Evolutionary conservation across 495 filamentous ascomycete species (phyloP).

Genomic region (Lophium mytilinum): DNA sequence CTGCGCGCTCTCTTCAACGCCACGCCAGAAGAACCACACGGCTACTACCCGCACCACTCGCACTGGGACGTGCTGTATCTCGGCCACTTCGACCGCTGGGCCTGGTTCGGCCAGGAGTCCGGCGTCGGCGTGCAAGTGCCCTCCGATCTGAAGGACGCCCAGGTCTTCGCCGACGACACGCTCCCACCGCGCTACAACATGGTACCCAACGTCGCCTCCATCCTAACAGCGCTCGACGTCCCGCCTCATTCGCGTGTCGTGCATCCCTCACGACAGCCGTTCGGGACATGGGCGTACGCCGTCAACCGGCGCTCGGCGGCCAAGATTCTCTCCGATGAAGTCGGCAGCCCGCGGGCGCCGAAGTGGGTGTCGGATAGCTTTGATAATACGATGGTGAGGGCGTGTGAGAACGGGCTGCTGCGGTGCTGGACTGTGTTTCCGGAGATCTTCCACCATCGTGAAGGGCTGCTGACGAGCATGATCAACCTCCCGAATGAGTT

Average conservation of each 20-base stretch:
- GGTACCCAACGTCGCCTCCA: constrained; percentile 13
- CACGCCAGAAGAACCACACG: neutral
- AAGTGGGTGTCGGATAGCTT: constrained; percentile 10
- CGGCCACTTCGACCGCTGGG: constrained; percentile 37
- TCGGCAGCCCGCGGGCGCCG: neutral
- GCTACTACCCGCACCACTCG: constrained; percentile 24
- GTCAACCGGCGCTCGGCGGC: constrained; percentile 28
- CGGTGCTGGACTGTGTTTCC: constrained; percentile 25
- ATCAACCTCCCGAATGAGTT: neutral
- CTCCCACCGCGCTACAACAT: constrained; percentile 18
- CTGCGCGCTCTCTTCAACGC: constrained; percentile 19
- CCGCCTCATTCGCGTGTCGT: constrained; percentile 30
- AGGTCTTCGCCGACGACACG: constrained; percentile 19
- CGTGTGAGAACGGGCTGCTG: constrained; percentile 24
- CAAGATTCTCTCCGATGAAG: constrained; percentile 17
- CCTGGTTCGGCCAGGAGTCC: constrained; percentile 17
- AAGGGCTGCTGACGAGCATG: constrained; percentile 9
- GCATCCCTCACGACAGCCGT: constrained; percentile 31
- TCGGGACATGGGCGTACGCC: constrained; percentile 42
- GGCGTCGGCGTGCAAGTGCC: constrained; percentile 4
- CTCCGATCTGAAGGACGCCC: neutral
- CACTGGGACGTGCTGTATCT: constrained; percentile 39
- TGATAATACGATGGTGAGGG: constrained; percentile 28
- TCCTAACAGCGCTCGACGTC: constrained; percentile 21
- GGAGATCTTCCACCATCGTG: constrained; percentile 31